Evolutionary conservation across 805 yeast genomes (phyloP).

Genomic region (Isabelozyma gotoi): DNA sequence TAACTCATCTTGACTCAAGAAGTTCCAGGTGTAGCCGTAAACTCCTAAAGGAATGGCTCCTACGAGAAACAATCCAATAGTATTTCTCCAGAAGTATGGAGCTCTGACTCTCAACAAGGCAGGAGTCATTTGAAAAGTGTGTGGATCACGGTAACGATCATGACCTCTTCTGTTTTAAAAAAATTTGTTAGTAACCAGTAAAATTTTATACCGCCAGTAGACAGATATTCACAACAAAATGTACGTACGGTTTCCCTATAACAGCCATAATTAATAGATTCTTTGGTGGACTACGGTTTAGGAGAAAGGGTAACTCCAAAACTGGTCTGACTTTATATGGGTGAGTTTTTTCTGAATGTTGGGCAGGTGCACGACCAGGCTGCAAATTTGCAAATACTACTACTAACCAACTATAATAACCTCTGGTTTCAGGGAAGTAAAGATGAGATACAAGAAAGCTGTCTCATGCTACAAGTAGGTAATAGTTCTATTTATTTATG

Average conservation of each 20-base stretch:
- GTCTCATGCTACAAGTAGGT: no score
- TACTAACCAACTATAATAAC: no score
- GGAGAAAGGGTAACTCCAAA: not conserved
- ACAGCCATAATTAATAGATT: slow-evolving; percentile 19
- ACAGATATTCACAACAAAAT: not conserved
- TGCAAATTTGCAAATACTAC: not conserved
- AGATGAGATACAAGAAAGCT: no score
- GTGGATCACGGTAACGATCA: slow-evolving; percentile 53
- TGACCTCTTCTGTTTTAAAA: slow-evolving; percentile 36
- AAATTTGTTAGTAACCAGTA: slow-evolving; percentile 8
- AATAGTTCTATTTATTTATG: no score
- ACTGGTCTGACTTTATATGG: not conserved
- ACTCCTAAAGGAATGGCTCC: slow-evolving; percentile 69
- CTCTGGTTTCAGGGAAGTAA: no score
- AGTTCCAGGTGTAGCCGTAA: slow-evolving; percentile 61
- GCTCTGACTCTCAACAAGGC: slow-evolving; percentile 88
- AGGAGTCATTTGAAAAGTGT: slow-evolving; percentile 85
- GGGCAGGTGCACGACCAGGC: not conserved
- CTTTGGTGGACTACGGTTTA: not conserved
- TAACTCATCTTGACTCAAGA: slow-evolving; percentile 76
- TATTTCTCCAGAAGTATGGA: slow-evolving; percentile 81
- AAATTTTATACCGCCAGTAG: not conserved
- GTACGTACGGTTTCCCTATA: slow-evolving; percentile 30
- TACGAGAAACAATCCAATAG: slow-evolving; percentile 57
- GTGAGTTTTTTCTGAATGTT: not conserved